phyloP scores from a whole-genome alignment of 192 early-diverging fungal species.

The Lunasporangiospora selenospora region DNA sequence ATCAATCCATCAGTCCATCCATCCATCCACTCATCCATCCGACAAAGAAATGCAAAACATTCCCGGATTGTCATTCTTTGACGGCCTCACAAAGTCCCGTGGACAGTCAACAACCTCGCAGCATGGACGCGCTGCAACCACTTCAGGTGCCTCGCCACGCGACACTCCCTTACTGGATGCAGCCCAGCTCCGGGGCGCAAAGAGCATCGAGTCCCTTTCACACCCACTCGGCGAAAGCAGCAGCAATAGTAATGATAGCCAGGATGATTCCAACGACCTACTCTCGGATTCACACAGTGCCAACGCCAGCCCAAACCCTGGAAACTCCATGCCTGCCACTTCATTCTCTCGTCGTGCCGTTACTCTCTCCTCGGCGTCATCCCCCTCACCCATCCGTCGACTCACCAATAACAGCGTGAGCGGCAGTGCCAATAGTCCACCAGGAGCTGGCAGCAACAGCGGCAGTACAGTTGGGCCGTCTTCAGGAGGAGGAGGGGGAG shows the following conservation, averaged over 20 bases:
- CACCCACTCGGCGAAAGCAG: background rate
- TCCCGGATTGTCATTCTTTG: slow-evolving; percentile 44
- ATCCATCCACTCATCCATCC: too few relatives aligned
- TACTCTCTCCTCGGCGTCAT: slow-evolving; percentile 22
- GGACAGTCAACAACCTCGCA: background rate
- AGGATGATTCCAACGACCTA: background rate
- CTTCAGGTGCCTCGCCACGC: background rate
- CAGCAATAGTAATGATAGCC: background rate
- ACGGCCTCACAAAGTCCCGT: slow-evolving; percentile 31
- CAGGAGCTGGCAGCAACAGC: too few relatives aligned
- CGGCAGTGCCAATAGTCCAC: too few relatives aligned
- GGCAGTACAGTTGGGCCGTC: too few relatives aligned
- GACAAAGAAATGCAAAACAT: slow-evolving; percentile 37
- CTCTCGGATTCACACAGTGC: too few relatives aligned
- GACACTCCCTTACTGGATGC: slow-evolving; percentile 35
- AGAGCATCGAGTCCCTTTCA: background rate
- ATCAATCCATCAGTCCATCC: too few relatives aligned
- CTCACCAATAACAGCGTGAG: slow-evolving; percentile 9
- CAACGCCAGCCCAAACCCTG: too few relatives aligned
- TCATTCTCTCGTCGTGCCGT: slow-evolving; percentile 36
- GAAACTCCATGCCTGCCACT: slow-evolving; percentile 7
- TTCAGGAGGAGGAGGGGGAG: too few relatives aligned
- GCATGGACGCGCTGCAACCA: background rate
- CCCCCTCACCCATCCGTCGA: slow-evolving; percentile 8
- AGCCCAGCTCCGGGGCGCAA: slow-evolving; percentile 10